Conservation (phyloP, 2,329 filamentous ascomycete species). For the Seiridium unicorne region DNA sequence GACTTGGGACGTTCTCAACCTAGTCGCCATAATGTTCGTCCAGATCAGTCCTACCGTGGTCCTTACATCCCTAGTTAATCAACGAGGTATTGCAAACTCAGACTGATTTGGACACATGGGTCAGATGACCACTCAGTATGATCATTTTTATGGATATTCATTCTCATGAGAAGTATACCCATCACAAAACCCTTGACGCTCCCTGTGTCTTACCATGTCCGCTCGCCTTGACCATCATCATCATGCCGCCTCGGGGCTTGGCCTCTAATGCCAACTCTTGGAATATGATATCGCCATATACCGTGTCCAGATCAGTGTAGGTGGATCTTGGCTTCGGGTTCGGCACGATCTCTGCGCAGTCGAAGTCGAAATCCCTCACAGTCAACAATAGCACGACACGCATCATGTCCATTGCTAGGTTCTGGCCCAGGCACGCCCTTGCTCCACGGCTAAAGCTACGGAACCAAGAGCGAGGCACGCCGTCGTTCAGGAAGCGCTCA, state of each 20-base stretch:
- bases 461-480: neutral
- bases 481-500: constrained; percentile 10
- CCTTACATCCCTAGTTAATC: too few relatives aligned
- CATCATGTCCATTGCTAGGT: constrained; percentile 23
- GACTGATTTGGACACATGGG: too few relatives aligned
- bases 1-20: too few relatives aligned
- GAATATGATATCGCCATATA: neutral
- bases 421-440: constrained; percentile 27
- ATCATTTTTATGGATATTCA: neutral
- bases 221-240: constrained; percentile 9
- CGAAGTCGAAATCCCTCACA: constrained; percentile 19
- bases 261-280: neutral
- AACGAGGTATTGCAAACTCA: too few relatives aligned
- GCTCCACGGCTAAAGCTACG: constrained; percentile 30
- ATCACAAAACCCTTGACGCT: neutral
- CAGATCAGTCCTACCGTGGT: too few relatives aligned
- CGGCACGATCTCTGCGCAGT: neutral
- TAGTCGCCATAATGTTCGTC: too few relatives aligned
- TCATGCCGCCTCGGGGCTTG: neutral
- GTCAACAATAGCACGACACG: constrained; percentile 21
- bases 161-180: neutral
- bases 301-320: constrained; percentile 1
- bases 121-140: too few relatives aligned
- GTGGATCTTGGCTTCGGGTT: neutral
- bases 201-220: neutral